Evolutionary conservation across 1,139 yeast species (phyloP).

Genomic region (Debaryomycetaceae sp.): DNA sequence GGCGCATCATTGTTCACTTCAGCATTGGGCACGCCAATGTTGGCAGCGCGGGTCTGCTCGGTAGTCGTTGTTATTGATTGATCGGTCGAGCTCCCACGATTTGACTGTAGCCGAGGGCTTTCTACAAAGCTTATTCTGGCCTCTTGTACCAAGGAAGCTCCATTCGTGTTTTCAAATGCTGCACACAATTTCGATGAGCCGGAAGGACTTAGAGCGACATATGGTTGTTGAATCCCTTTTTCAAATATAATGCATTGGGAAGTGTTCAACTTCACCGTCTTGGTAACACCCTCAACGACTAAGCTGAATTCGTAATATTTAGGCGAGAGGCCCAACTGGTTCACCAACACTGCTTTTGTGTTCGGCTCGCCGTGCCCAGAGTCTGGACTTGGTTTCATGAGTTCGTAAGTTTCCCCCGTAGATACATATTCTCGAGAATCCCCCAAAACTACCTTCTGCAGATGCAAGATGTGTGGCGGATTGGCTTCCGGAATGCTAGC

Average conservation of each 20-base stretch:
- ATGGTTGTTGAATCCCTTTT: conserved; percentile 31
- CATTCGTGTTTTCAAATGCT: conserved; percentile 11
- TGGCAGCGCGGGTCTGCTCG: not conserved
- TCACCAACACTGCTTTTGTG: conserved; percentile 12
- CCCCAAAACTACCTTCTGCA: conserved; percentile 20
- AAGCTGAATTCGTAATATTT: conserved; percentile 20
- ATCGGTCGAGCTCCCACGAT: not conserved
- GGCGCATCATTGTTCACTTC: not conserved
- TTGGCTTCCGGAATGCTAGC: conserved; percentile 3
- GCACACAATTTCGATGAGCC: conserved; percentile 29
- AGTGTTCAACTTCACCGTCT: conserved; percentile 25
- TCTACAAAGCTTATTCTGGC: conserved; percentile 12
- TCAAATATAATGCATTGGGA: conserved; percentile 46
- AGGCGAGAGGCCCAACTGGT: conserved; percentile 21
- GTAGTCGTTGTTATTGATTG: not conserved
- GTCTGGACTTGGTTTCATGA: conserved; percentile 8
- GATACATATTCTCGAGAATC: conserved; percentile 24
- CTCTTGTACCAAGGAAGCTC: conserved; percentile 17
- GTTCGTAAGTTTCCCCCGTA: conserved; percentile 24
- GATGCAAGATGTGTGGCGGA: conserved; percentile 13
- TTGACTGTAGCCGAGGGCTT: not conserved
- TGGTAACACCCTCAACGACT: conserved; percentile 8
- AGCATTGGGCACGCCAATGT: not conserved
- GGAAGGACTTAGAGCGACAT: conserved; percentile 33
- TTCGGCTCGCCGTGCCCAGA: conserved; percentile 6